Conservation (phyloP, 768 basidiomycete species). For the Termitomyces sp. region DNA sequence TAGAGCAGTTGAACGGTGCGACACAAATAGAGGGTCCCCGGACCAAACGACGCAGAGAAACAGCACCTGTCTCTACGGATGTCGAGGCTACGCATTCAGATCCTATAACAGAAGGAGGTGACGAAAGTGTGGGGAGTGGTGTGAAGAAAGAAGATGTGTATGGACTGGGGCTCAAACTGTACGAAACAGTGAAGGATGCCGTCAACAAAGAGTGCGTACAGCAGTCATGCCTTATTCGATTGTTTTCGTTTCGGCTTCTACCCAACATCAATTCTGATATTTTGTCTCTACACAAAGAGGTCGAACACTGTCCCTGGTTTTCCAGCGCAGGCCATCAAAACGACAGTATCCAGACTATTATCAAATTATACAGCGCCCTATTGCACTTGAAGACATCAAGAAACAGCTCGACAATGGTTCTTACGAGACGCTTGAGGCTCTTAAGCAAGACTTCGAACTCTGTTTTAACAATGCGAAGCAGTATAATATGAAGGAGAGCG, state of each 20-base stretch:
- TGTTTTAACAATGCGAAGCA: constrained; percentile 80
- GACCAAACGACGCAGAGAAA: constrained; percentile 42
- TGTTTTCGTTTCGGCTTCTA: constrained; percentile 27
- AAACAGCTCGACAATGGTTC: constrained; percentile 56
- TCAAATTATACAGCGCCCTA: constrained; percentile 69
- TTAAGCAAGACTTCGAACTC: constrained; percentile 69
- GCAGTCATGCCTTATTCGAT: constrained; percentile 44
- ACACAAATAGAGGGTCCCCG: constrained; percentile 36
- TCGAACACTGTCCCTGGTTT: constrained; percentile 57
- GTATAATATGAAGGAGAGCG: constrained; percentile 79
- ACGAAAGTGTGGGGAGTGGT: constrained; percentile 16
- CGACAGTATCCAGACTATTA: constrained; percentile 88
- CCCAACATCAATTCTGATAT: constrained; percentile 25
- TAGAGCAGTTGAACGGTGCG: constrained; percentile 29
- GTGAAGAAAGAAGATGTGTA: constrained; percentile 42
- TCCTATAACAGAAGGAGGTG: constrained; percentile 22
- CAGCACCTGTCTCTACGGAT: constrained; percentile 34
- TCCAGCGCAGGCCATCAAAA: constrained; percentile 68
- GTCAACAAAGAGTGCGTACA: constrained; percentile 85
- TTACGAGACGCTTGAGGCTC: constrained; percentile 63
- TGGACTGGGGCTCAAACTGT: constrained; percentile 68
- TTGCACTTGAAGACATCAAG: constrained; percentile 89
- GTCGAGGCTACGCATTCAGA: constrained; percentile 35
- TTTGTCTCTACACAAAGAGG: constrained; percentile 44
- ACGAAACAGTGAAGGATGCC: constrained; percentile 78